Conservation (phyloP, 1,284 basidiomycete species). For the Cryptococcus amylolentus region DNA sequence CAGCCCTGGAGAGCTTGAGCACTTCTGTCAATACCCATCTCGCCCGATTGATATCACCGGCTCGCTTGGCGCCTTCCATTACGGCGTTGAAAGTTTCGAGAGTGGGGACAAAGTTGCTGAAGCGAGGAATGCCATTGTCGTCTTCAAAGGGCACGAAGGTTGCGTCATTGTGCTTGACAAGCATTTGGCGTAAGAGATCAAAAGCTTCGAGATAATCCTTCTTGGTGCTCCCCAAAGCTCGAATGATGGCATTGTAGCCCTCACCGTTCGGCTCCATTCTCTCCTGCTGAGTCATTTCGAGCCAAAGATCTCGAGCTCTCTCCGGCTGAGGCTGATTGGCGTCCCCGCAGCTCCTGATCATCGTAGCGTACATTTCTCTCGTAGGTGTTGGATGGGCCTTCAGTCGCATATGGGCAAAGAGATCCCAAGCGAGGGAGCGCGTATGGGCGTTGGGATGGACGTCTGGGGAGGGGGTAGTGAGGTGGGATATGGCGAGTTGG, state of each 20-base stretch:
- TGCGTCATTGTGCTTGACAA: conserved; percentile 60
- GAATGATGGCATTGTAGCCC: conserved; percentile 78
- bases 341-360: conserved; percentile 82
- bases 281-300: conserved; percentile 75
- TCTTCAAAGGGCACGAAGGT: conserved; percentile 31
- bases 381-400: conserved; percentile 82
- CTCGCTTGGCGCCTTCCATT: conserved; percentile 80
- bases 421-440: conserved; percentile 77
- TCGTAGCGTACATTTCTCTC: conserved; percentile 68
- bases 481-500: conserved; percentile 40
- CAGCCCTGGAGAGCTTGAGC: conserved; percentile 51
- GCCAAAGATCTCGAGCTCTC: conserved; percentile 87
- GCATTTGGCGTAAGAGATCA: conserved; percentile 73
- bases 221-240: conserved; percentile 57
- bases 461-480: conserved; percentile 26
- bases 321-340: conserved; percentile 68
- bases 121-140: conserved; percentile 11
- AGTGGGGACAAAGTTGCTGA: conserved; percentile 55
- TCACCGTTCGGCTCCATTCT: conserved; percentile 58
- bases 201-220: conserved; percentile 70
- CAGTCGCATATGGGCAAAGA: conserved; percentile 94
- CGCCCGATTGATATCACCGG: conserved; percentile 74
- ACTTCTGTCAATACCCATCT: conserved; percentile 92
- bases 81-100: conserved; percentile 73
- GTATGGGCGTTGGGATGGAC: conserved; percentile 25